Evolutionary conservation across 208 protist species (phyloP).

Genomic region (Trypanosoma avium): DNA sequence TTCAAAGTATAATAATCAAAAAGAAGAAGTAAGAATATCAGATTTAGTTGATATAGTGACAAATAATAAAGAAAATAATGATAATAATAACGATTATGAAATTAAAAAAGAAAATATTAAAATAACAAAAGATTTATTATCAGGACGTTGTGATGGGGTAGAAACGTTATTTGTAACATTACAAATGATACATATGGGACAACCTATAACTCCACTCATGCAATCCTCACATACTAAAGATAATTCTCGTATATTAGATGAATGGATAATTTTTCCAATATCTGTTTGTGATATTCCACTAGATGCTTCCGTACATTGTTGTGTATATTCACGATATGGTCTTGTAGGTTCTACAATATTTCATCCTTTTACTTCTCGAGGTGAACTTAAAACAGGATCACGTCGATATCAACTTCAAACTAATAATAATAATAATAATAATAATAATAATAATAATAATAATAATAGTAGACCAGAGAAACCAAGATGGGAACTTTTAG

Average conservation of each 20-base stretch:
- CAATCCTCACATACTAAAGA: conserved; percentile 36
- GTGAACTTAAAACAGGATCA: conserved; percentile 53
- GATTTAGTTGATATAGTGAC: too few species aligned
- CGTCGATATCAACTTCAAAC: conserved; percentile 31
- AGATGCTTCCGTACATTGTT: conserved; percentile 64
- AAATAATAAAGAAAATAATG: conserved; percentile 3
- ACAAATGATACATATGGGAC: conserved; percentile 58
- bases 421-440: background rate
- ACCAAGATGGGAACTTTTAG: conserved; percentile 20
- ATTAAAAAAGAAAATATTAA: background rate
- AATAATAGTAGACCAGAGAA: background rate
- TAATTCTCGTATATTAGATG: conserved; percentile 14
- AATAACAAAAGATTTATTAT: background rate
- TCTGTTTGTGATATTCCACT: conserved; percentile 81
- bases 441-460: background rate
- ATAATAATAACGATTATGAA: conserved; percentile 5
- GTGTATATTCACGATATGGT: conserved; percentile 29
- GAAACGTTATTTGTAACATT: conserved; percentile 37
- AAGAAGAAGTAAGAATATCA: too few species aligned
- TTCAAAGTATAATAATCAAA: background rate
- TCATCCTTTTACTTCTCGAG: conserved; percentile 41
- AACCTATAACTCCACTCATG: conserved; percentile 56
- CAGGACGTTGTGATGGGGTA: background rate
- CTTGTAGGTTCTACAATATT: conserved; percentile 30
- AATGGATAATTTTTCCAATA: conserved; percentile 77